Evolutionary conservation across 257 asterid species (phyloP).

Genomic region (Solanum megistacrolobum): DNA sequence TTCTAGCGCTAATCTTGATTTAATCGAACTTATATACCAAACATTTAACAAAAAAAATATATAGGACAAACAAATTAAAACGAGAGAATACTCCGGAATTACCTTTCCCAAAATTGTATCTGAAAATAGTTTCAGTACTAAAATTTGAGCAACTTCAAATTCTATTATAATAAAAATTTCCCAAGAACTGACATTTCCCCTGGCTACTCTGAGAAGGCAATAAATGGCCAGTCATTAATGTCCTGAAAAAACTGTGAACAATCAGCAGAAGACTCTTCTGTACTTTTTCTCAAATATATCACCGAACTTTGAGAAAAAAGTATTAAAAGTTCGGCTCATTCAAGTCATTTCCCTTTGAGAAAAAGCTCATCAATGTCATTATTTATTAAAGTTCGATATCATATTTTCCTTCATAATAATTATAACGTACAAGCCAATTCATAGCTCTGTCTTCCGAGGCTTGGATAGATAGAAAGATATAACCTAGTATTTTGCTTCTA

Average conservation of each 20-base stretch:
- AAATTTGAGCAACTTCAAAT: neutral
- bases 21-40: no score
- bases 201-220: neutral
- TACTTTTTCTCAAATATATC: no score
- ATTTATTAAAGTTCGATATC: neutral
- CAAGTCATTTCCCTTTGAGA: no score
- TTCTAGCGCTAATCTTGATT: no score
- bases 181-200: neutral
- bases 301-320: no score
- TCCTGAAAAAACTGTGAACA: neutral
- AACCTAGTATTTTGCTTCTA: no score
- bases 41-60: no score
- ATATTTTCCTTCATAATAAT: no score
- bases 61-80: no score
- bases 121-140: neutral
- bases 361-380: no score
- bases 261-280: neutral
- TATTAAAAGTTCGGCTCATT: no score
- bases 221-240: neutral
- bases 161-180: neutral
- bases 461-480: no score
- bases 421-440: neutral
- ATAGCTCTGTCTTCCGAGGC: neutral
- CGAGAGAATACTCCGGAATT: accelerated
- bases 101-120: neutral